These are phyloP conservation scores for Diplodia seriata DNA, from an alignment of 2,329 filamentous ascomycete genomes.

Conservation along the genomic window DNA sequence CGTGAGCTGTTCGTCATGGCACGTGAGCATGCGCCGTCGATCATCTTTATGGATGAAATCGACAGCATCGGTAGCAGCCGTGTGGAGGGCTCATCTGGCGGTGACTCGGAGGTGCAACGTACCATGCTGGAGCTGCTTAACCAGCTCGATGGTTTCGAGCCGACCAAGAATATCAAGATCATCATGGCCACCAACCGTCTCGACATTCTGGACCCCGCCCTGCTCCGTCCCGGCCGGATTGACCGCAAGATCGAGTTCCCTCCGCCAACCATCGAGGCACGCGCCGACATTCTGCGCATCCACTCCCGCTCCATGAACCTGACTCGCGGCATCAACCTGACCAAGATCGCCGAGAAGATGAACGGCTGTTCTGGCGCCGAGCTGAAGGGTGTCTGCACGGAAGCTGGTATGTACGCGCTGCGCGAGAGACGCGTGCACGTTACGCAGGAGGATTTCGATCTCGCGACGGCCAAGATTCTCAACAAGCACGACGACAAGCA, in stretches of 20 bases:
- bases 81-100: conserved; percentile 92
- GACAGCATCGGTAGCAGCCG: conserved; percentile 97
- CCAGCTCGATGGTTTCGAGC: conserved; percentile 97
- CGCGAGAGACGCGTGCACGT: conserved; percentile 96
- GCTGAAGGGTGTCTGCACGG: conserved; percentile 97
- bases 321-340: conserved; percentile 95
- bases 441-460: conserved; percentile 98
- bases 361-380: conserved; percentile 98
- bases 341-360: conserved; percentile 99
- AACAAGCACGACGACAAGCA: conserved; percentile 99
- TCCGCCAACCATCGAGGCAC: conserved; percentile 91
- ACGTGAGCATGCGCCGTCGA: conserved; percentile 94
- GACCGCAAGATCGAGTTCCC: conserved; percentile 99
- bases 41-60: conserved; percentile 99
- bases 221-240: conserved; percentile 94
- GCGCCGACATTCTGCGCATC: conserved; percentile 96
- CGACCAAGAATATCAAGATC: conserved; percentile 99
- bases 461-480: conserved; percentile 97
- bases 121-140: conserved; percentile 99
- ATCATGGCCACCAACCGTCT: conserved; percentile 99
- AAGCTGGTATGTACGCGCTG: conserved; percentile 97
- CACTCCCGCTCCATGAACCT: conserved; percentile 99
- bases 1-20: conserved; percentile 99
- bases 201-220: conserved; percentile 93
- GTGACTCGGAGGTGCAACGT: conserved; percentile 96